Evolutionary conservation across 2,329 filamentous ascomycete species (phyloP).

Genomic region (Allantophomopsis lycopodina): DNA sequence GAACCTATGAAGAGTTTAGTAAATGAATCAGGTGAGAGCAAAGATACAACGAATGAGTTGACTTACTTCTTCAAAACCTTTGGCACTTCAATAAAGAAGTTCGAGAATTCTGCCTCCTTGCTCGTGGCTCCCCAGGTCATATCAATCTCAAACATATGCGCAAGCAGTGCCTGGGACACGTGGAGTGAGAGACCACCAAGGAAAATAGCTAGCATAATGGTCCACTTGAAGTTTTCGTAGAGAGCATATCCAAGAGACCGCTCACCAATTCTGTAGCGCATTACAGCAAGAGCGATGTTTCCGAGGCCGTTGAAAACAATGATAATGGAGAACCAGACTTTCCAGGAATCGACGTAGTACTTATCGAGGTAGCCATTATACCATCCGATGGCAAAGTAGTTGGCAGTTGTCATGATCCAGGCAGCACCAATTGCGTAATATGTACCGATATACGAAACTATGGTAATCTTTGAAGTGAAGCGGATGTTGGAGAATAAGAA

Average conservation of each 20-base stretch:
- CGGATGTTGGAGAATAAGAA: constrained; percentile 65
- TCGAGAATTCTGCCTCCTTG: constrained; percentile 69
- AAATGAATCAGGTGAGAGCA: constrained; percentile 17
- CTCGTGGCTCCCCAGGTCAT: constrained; percentile 79
- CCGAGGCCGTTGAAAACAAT: constrained; percentile 66
- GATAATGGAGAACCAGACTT: constrained; percentile 70
- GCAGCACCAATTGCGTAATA: constrained; percentile 69
- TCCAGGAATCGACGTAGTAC: constrained; percentile 68
- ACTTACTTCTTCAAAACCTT: constrained; percentile 63
- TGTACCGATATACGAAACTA: constrained; percentile 65
- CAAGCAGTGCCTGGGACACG: constrained; percentile 64
- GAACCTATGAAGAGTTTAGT: constrained; percentile 27
- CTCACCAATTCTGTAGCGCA: constrained; percentile 60
- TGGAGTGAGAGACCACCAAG: constrained; percentile 71
- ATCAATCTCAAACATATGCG: constrained; percentile 75
- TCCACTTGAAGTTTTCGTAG: constrained; percentile 61
- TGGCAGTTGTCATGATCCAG: constrained; percentile 59
- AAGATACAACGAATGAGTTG: constrained; percentile 23
- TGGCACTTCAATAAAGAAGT: constrained; percentile 76
- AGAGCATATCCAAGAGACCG: constrained; percentile 40
- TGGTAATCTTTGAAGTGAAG: constrained; percentile 62
- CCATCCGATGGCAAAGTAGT: constrained; percentile 68
- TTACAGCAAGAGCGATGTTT: constrained; percentile 56
- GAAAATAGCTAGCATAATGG: constrained; percentile 63
- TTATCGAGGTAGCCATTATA: constrained; percentile 66